phyloP scores from a whole-genome alignment of 768 basidiomycete species.

The Termitomyces sp. region DNA sequence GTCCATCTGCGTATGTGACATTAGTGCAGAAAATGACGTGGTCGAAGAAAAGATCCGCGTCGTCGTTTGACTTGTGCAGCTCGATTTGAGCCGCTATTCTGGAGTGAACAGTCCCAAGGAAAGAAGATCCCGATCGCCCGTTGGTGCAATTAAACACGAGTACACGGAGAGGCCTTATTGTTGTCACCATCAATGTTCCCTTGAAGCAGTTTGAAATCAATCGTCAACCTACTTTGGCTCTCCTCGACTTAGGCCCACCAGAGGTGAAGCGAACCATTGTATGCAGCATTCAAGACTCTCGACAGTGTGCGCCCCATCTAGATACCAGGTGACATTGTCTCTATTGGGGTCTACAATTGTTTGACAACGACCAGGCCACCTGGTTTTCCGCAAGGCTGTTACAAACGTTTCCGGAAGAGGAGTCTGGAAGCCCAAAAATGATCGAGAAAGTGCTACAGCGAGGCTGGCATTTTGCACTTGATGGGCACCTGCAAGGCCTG shows the following conservation, averaged over 20 bases:
- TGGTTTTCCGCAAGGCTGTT: conserved; percentile 61
- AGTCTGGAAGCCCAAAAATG: conserved; percentile 50
- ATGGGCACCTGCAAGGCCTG: conserved; percentile 84
- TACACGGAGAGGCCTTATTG: conserved; percentile 42
- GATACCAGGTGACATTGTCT: conserved; percentile 68
- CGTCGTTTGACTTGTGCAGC: conserved; percentile 33
- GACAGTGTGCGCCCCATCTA: conserved; percentile 94
- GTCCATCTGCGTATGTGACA: conserved; percentile 88
- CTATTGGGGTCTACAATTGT: conserved; percentile 60
- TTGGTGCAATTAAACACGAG: conserved; percentile 95
- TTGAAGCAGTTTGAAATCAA: background rate
- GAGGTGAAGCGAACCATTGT: conserved; percentile 79
- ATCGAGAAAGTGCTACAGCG: conserved; percentile 68
- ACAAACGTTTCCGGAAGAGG: conserved; percentile 52
- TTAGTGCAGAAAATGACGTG: conserved; percentile 95
- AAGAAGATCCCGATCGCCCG: conserved; percentile 75
- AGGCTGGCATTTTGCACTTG: conserved; percentile 87
- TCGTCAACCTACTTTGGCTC: conserved; percentile 16
- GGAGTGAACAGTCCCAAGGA: conserved; percentile 60
- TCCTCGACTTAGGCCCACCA: conserved; percentile 40
- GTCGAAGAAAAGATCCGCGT: conserved; percentile 59
- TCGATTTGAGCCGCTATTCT: conserved; percentile 48
- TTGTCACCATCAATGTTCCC: conserved; percentile 3
- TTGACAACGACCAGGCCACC: conserved; percentile 97
- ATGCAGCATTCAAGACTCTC: conserved; percentile 88